These are phyloP conservation scores for Arxiozyma slooffiae DNA, from an alignment of 1,139 yeast genomes.

Conservation along the genomic window DNA sequence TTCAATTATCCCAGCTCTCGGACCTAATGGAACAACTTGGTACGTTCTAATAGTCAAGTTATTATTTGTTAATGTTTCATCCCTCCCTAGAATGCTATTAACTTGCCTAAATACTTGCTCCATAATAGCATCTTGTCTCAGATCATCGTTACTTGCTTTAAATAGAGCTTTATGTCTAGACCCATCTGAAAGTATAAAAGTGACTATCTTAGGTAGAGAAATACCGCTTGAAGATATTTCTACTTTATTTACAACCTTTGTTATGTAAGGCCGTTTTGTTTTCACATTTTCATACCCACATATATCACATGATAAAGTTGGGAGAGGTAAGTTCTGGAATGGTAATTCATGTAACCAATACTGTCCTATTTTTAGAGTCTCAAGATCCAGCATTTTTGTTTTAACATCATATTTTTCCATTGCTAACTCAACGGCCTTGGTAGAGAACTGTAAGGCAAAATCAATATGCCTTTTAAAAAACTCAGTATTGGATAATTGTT, in stretches of 20 bases:
- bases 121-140: constrained; percentile 94
- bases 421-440: constrained; percentile 45
- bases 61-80: constrained; percentile 49
- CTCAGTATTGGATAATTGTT: constrained; percentile 14
- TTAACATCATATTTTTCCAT: constrained; percentile 36
- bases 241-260: constrained; percentile 38
- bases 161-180: constrained; percentile 46
- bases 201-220: constrained; percentile 74
- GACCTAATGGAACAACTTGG: constrained; percentile 83
- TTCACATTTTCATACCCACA: constrained; percentile 34
- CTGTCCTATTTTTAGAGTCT: constrained; percentile 36
- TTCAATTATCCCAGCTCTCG: constrained; percentile 79
- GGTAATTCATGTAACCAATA: constrained; percentile 52
- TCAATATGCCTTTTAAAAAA: constrained; percentile 27
- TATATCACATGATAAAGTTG: constrained; percentile 45
- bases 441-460: constrained; percentile 43
- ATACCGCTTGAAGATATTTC: constrained; percentile 68
- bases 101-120: constrained; percentile 91
- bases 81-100: constrained; percentile 51
- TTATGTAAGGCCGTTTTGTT: constrained; percentile 40
- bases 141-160: constrained; percentile 83
- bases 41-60: constrained; percentile 66
- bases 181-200: constrained; percentile 50
- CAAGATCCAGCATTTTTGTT: constrained; percentile 31
- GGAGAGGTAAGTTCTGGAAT: constrained; percentile 47